Conservation (phyloP, 2,329 filamentous ascomycete genomes). For the Fusarium begoniae region DNA sequence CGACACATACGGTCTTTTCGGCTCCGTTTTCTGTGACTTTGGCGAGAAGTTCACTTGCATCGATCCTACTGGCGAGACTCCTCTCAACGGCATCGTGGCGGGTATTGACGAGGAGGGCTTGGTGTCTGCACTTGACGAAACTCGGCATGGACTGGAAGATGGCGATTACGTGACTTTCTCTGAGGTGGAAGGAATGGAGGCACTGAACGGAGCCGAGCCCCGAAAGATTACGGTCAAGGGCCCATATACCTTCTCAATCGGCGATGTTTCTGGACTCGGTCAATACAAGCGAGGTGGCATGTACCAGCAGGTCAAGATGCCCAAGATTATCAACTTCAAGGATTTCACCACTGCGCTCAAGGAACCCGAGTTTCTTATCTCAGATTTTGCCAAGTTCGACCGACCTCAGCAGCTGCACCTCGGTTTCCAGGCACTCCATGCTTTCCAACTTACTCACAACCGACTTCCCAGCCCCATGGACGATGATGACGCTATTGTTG, state of each 20-base stretch:
- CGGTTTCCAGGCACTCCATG: slow-evolving; percentile 91
- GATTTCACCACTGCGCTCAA: slow-evolving; percentile 79
- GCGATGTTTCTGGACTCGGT: slow-evolving; percentile 87
- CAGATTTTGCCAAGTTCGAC: slow-evolving; percentile 98
- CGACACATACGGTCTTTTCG: slow-evolving; percentile 94
- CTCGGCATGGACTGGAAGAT: slow-evolving; percentile 93
- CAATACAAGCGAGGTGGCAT: slow-evolving; percentile 89
- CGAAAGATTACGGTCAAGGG: slow-evolving; percentile 94
- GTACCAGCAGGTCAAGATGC: slow-evolving; percentile 98
- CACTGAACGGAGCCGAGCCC: slow-evolving; percentile 82
- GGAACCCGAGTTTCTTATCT: slow-evolving; percentile 88
- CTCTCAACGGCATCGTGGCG: slow-evolving; percentile 87
- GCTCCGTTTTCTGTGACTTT: slow-evolving; percentile 96
- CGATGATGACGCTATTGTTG: slow-evolving; percentile 80
- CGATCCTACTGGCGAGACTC: slow-evolving; percentile 90
- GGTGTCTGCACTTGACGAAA: slow-evolving; percentile 94
- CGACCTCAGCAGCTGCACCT: slow-evolving; percentile 91
- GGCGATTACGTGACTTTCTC: slow-evolving; percentile 96
- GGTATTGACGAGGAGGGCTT: slow-evolving; percentile 88
- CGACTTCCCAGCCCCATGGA: slow-evolving; percentile 85
- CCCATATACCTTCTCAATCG: slow-evolving; percentile 97
- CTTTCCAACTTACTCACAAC: slow-evolving; percentile 79
- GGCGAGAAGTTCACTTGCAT: slow-evolving; percentile 91
- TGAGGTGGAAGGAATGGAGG: slow-evolving; percentile 92
- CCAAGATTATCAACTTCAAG: slow-evolving; percentile 91